Percentiles rank a stretch among this genome's conserved stretches.
Conservation (phyloP, 2,329 filamentous ascomycete genomes). For the Aspergillus sp. region DNA sequence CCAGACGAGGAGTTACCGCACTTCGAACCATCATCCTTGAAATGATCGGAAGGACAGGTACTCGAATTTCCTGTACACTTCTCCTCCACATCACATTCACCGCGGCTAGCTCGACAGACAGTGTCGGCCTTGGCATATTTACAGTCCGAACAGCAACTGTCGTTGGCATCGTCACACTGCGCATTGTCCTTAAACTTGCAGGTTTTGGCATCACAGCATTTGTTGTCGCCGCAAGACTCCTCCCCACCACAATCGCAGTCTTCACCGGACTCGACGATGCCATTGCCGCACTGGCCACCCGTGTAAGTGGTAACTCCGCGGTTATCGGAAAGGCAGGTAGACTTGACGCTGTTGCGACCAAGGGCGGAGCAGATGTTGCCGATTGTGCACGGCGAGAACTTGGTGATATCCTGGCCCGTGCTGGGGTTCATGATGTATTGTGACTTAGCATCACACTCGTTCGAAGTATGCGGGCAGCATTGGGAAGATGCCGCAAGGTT, state of each 20-base stretch:
- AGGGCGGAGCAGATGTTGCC: conserved; percentile 93
- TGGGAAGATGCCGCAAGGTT: conserved; percentile 61
- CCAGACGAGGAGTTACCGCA: conserved; percentile 62
- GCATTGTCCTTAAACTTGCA: conserved; percentile 78
- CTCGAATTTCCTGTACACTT: conserved; percentile 72
- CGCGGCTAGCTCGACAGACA: conserved; percentile 77
- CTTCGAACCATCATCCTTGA: conserved; percentile 64
- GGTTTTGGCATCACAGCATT: conserved; percentile 80
- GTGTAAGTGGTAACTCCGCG: conserved; percentile 76
- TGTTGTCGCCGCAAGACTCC: conserved; percentile 68
- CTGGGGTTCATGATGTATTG: conserved; percentile 96
- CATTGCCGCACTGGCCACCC: conserved; percentile 88
- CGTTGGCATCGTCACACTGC: conserved; percentile 66
- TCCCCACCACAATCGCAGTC: conserved; percentile 92
- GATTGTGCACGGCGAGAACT: conserved; percentile 84
- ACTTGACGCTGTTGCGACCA: conserved; percentile 72
- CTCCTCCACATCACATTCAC: conserved; percentile 82
- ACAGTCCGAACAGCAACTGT: conserved; percentile 46
- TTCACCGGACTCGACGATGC: conserved; percentile 91
- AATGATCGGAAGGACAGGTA: conserved; percentile 71
- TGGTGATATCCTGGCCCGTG: conserved; percentile 67
- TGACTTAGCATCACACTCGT: conserved; percentile 71
- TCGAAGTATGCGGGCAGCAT: conserved; percentile 76
- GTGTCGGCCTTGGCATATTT: conserved; percentile 56
- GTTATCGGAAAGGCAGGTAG: conserved; percentile 80